Conservation (phyloP, 371 early-diverging fungal species). For the Mucor velutinosus region DNA sequence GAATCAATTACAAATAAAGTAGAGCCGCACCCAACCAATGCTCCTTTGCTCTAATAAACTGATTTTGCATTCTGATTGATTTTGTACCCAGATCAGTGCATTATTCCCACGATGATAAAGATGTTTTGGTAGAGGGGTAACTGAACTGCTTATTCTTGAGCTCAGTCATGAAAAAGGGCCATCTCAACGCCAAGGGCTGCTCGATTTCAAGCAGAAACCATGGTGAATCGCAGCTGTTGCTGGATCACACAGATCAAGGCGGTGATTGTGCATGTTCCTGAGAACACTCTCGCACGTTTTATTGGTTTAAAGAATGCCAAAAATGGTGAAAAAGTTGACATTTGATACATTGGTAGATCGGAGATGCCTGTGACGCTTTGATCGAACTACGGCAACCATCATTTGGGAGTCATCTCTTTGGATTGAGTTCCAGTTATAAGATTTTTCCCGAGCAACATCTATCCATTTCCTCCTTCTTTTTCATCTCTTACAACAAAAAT, state of each 20-base stretch:
- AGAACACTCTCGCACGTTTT: neutral
- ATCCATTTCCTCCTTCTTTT: neutral
- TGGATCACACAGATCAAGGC: neutral
- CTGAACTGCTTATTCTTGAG: too few species aligned
- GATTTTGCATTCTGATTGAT: neutral
- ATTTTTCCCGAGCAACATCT: neutral
- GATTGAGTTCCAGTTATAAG: neutral
- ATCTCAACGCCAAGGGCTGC: too few species aligned
- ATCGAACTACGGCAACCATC: neutral
- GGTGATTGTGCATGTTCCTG: conserved; percentile 1
- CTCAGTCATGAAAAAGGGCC: too few species aligned
- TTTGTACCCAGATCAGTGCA: neutral
- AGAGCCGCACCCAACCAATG: neutral
- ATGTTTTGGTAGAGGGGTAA: too few species aligned
- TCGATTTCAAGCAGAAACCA: neutral
- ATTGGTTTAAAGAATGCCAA: neutral
- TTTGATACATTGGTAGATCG: neutral
- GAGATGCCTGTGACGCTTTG: conserved; percentile 4
- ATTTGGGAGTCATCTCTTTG: conserved; percentile 10
- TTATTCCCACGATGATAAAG: neutral
- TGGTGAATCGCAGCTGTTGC: neutral
- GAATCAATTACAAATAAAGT: conserved; percentile 6
- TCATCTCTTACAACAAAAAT: neutral
- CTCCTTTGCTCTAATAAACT: neutral
- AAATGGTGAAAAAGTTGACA: conserved; percentile 4